These are phyloP conservation scores for Tylopilus sp. DNA, from an alignment of 768 basidiomycete species.

Conservation along the genomic window DNA sequence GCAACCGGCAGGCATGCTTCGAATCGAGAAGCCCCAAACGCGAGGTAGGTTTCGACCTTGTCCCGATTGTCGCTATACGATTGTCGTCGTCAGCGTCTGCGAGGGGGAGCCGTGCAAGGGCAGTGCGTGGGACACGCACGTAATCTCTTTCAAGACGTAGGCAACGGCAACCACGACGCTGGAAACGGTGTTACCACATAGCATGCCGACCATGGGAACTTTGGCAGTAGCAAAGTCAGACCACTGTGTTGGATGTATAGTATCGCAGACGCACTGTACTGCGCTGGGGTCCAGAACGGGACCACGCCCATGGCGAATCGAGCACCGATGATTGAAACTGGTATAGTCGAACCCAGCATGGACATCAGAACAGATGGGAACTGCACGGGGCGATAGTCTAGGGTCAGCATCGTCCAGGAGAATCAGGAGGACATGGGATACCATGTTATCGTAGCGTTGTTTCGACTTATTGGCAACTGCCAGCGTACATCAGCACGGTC, in stretches of 20 bases:
- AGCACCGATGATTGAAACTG: constrained; percentile 73
- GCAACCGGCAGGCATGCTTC: constrained; percentile 83
- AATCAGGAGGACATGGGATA: constrained; percentile 21
- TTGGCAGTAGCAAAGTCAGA: constrained; percentile 4
- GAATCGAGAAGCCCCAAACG: constrained; percentile 79
- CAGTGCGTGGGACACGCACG: constrained; percentile 40
- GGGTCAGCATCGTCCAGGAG: constrained; percentile 4
- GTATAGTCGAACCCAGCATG: constrained; percentile 75
- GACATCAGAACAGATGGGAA: constrained; percentile 63
- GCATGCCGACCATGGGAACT: constrained; percentile 87
- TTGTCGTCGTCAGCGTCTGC: neutral
- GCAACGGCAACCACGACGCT: constrained; percentile 69
- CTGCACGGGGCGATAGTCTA: constrained; percentile 22
- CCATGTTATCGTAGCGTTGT: constrained; percentile 72
- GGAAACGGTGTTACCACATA: constrained; percentile 76
- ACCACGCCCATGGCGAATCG: constrained; percentile 71
- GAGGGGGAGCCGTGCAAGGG: neutral
- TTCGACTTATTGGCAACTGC: constrained; percentile 78
- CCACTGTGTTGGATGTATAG: no score
- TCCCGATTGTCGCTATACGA: constrained; percentile 69
- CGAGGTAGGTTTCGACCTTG: constrained; percentile 82
- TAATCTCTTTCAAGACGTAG: constrained; percentile 71
- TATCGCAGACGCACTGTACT: constrained; percentile 55
- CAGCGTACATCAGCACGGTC: neutral
- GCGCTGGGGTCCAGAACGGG: constrained; percentile 83